Evolutionary conservation across 805 yeast genomes (phyloP).

Genomic region (Candida krabiensis): DNA sequence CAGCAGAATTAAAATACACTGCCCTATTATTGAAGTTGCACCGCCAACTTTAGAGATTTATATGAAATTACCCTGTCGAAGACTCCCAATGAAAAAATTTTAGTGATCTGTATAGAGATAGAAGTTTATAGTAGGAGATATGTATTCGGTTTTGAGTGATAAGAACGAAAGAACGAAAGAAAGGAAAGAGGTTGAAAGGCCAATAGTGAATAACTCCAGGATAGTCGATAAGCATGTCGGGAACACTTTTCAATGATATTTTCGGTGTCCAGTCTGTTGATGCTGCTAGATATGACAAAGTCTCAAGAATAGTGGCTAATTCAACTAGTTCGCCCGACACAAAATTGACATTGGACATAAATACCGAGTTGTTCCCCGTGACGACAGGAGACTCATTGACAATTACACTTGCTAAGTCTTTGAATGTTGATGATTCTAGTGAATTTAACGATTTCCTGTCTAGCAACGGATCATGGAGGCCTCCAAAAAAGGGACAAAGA

Average conservation of each 20-base stretch:
- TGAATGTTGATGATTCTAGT: constrained; percentile 50
- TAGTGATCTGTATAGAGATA: too few relatives aligned
- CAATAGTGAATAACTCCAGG: neutral
- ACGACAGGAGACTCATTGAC: constrained; percentile 74
- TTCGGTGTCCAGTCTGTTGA: constrained; percentile 85
- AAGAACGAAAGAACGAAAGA: too few relatives aligned
- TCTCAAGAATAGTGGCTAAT: constrained; percentile 82
- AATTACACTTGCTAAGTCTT: constrained; percentile 78
- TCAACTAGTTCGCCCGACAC: constrained; percentile 81
- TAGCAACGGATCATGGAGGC: constrained; percentile 70
- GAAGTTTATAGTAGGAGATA: too few relatives aligned
- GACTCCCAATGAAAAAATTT: too few relatives aligned
- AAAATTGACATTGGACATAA: constrained; percentile 83
- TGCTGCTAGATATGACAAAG: constrained; percentile 87
- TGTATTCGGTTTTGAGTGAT: too few relatives aligned
- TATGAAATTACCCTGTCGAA: too few relatives aligned
- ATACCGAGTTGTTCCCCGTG: constrained; percentile 90
- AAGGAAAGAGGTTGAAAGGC: neutral
- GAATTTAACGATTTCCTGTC: constrained; percentile 48
- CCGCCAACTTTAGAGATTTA: too few relatives aligned
- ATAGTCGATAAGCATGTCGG: constrained; percentile 42
- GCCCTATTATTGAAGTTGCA: too few relatives aligned
- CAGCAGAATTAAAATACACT: too few relatives aligned
- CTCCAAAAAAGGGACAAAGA: constrained; percentile 79
- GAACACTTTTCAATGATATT: constrained; percentile 89